Base-by-base conservation (phyloP, 495 filamentous ascomycete species). In the Tuber melanosporum region DNA sequence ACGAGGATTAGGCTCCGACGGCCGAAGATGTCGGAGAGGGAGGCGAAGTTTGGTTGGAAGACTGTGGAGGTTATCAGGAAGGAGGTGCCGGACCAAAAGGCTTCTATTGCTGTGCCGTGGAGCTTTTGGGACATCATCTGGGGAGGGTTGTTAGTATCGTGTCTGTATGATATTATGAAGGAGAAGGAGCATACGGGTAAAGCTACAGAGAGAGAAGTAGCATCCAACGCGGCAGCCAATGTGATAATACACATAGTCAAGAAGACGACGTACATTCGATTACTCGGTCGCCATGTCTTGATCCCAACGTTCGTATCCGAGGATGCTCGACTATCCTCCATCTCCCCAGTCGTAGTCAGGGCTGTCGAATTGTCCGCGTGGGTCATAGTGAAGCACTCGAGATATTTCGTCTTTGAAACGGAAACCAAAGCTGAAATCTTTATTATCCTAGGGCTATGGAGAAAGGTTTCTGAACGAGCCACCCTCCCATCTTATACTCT, bases 141-240 rank as follows among this genome's bases (percentile, higher is more conserved):
- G n/a, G n/a, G n/a, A 19, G 12, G 12, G 1, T 39, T 74, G 49
- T 75, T 72, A 72, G 45, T 36, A 9, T 15, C 26, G 36, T 22
- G 52, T 17, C 47, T 15, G 19, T n/a, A 66, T 32, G 10, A 17
- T 49, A n/a, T 46, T 12, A 41, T 17, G 41, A 17, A 19, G 42
- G 22, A n/a, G 10, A 39, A 19, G 42, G 70, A 14, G 83, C 86
- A 70, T 83, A 91, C 89, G 1, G 92, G 91, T 70, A 94, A 82
- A 6, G 92, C 92, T 36, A 94, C 91, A 12, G 89, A 90, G 22
- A 94, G 85, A 3, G 90, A 92, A 4, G 92, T 94, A 1, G 91
- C 91, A 84, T 94, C 92, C 32, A 94, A 85, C 41, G 92, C 91
- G 8, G 89, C 90, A 85, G 91, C 91, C 47, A 93, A 84, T 0